Evolutionary conservation across 2,329 filamentous ascomycete species (phyloP).

Genomic region (Cladosporium velox): DNA sequence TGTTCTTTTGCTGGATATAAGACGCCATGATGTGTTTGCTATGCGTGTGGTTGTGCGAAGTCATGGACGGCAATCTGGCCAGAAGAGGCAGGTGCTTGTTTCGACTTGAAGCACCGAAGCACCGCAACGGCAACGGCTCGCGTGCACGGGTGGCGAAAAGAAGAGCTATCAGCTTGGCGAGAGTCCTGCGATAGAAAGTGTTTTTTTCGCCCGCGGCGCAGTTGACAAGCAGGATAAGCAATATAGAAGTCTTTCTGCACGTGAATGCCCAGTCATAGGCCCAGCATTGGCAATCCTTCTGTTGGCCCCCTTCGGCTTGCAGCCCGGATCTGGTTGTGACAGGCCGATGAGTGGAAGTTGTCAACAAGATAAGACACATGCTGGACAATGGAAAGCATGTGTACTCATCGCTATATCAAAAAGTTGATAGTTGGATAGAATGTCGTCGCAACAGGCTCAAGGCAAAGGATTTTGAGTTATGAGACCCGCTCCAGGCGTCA

Average conservation of each 20-base stretch:
- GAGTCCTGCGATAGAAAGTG: background rate
- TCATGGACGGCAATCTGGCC: background rate
- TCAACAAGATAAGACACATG: background rate
- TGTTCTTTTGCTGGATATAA: background rate
- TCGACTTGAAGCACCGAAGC: background rate
- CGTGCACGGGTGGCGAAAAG: conserved; percentile 3
- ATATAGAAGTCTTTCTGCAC: background rate
- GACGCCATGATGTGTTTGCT: background rate
- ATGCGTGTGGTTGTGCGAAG: background rate
- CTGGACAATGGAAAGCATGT: background rate
- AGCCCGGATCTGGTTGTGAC: background rate
- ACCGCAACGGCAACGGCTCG: background rate
- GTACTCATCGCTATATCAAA: background rate
- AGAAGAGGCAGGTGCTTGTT: background rate
- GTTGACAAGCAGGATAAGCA: background rate
- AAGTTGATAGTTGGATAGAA: too few species aligned
- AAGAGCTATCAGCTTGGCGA: conserved; percentile 2
- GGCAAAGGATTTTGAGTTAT: conserved; percentile 5
- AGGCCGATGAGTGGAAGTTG: background rate
- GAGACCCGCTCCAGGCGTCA: background rate
- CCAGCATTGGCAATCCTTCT: background rate
- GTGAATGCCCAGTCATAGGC: background rate
- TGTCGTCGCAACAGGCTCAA: conserved; percentile 5
- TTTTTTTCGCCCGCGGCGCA: background rate
- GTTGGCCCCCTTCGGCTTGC: background rate